Conservation (phyloP, 108 stramenopile genomes). For the Nannochloropsis gaditana region DNA sequence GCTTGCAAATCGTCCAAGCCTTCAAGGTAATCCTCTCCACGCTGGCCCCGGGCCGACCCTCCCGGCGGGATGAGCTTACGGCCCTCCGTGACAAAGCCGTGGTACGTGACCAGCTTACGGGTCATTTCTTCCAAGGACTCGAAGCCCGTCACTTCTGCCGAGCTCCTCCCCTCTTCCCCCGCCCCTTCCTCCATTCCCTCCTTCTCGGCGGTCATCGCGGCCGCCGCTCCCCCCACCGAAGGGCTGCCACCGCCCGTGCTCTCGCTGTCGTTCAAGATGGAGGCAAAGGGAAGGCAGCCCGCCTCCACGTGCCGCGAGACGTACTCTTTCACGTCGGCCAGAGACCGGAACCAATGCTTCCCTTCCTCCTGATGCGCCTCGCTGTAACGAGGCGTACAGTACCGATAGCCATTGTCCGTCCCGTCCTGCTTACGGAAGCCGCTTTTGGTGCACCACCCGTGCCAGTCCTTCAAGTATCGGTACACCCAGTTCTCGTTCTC, state of each 20-base stretch:
- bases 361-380: neutral
- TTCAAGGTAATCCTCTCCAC: neutral
- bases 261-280: neutral
- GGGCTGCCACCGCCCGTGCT: neutral
- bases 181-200: neutral
- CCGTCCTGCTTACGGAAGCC: neutral
- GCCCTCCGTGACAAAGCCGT: neutral
- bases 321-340: neutral
- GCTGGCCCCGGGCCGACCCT: neutral
- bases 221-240: conserved; percentile 1
- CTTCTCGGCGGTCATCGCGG: neutral
- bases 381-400: neutral
- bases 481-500: conserved; percentile 1
- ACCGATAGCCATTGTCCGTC: neutral
- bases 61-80: neutral
- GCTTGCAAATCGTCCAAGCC: neutral
- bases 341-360: conserved; percentile 7
- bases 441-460: neutral
- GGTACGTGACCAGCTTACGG: neutral
- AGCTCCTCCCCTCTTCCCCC: neutral
- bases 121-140: neutral
- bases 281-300: neutral
- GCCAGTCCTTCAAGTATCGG: neutral
- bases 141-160: neutral
- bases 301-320: neutral